Conservation (phyloP, 2,329 filamentous ascomycete genomes). For the Aspergillus carbonarius region DNA sequence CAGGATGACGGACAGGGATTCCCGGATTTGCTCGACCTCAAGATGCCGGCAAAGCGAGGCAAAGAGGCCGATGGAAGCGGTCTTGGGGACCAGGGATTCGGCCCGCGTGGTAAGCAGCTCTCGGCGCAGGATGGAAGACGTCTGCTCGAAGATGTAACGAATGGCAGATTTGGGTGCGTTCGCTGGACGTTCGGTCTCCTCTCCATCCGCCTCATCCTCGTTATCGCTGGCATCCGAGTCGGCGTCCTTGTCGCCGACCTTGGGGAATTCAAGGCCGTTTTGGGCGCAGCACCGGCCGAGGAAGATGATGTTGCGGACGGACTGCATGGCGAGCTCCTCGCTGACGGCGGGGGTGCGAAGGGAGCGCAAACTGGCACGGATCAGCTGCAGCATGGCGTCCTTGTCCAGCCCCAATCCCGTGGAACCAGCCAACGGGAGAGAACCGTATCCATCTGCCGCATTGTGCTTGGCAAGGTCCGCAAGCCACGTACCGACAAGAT, state of each 20-base stretch:
- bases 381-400: conserved; percentile 61
- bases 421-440: conserved; percentile 65
- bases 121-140: conserved; percentile 75
- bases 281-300: conserved; percentile 65
- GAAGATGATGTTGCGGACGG: conserved; percentile 79
- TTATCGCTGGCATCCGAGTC: conserved; percentile 38
- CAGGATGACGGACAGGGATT: conserved; percentile 64
- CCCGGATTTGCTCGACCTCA: conserved; percentile 55
- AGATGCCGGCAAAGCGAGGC: conserved; percentile 67
- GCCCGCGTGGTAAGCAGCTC: conserved; percentile 65
- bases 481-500: conserved; percentile 73
- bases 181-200: conserved; percentile 32
- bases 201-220: conserved; percentile 47
- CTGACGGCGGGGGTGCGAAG: conserved; percentile 65
- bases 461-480: conserved; percentile 71
- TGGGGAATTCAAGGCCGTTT: conserved; percentile 52
- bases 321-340: conserved; percentile 74
- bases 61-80: conserved; percentile 71
- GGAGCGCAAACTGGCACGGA: conserved; percentile 56
- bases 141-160: conserved; percentile 73
- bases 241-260: conserved; percentile 43
- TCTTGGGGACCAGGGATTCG: conserved; percentile 68
- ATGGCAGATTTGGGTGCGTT: conserved; percentile 53
- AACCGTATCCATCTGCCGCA: conserved; percentile 52
- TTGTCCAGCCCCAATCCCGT: conserved; percentile 67